Percentiles rank a stretch among this genome's conserved stretches.
Evolutionary conservation across 805 yeast species (phyloP).

Genomic region (Blastobotrys terrestris): DNA sequence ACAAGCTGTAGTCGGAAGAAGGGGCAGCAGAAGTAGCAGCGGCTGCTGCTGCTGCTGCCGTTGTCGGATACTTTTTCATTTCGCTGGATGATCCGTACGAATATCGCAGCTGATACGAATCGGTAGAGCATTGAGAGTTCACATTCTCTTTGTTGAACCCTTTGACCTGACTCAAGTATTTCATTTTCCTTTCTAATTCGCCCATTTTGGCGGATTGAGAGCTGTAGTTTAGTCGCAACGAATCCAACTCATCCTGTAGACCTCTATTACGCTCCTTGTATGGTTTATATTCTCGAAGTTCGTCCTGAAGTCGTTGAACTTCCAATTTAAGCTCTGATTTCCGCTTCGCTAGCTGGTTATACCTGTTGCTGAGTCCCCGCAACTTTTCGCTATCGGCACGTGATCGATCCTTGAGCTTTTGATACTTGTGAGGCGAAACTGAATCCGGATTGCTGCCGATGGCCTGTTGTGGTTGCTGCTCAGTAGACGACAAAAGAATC

Average conservation of each 20-base stretch:
- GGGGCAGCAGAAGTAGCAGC: no score
- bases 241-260: background rate
- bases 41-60: background rate
- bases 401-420: background rate
- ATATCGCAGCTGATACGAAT: background rate
- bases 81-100: background rate
- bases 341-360: background rate
- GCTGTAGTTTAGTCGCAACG: background rate
- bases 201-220: background rate
- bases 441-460: background rate
- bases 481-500: background rate
- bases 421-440: background rate
- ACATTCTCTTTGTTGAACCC: background rate
- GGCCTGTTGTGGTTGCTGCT: no score
- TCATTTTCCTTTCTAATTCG: background rate
- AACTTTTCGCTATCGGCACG: background rate
- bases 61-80: background rate
- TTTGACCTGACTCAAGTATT: background rate
- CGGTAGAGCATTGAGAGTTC: background rate
- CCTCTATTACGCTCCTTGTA: background rate
- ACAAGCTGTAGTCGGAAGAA: background rate
- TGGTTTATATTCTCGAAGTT: background rate
- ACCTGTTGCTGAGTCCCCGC: background rate
- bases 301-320: background rate
- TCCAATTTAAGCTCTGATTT: background rate